Percentiles rank a stretch among this genome's conserved stretches.
Conservation (phyloP, 169 alveolate genomes). For the Eimeria falciformis region DNA sequence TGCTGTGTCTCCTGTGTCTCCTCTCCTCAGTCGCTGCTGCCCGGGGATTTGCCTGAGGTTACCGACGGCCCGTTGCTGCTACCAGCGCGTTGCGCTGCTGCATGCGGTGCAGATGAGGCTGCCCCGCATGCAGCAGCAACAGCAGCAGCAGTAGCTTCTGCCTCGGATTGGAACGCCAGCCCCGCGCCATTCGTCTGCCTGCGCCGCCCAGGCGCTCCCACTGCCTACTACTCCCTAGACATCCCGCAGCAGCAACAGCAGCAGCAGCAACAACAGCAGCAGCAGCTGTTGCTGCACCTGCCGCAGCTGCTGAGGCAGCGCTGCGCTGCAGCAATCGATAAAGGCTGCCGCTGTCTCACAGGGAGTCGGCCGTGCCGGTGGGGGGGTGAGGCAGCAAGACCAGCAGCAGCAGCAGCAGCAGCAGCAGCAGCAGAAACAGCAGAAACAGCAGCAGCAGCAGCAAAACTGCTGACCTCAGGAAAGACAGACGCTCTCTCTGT, state of each 20-base stretch:
- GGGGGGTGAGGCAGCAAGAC: not conserved
- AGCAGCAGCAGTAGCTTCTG: not conserved
- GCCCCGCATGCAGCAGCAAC: not conserved
- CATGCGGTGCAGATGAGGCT: not conserved
- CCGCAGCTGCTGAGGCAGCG: not conserved
- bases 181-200: not conserved
- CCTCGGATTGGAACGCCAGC: not conserved
- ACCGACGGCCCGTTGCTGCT: not conserved
- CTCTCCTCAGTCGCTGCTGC: not conserved
- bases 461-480: not conserved
- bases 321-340: not conserved
- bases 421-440: not conserved
- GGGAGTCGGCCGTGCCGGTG: not conserved
- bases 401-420: not conserved
- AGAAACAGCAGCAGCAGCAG: slow-evolving; percentile 18
- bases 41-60: not conserved
- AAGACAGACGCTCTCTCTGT: not conserved
- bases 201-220: not conserved
- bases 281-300: not conserved
- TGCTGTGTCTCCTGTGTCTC: not conserved
- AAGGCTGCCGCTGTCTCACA: not conserved
- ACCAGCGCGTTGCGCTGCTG: not conserved
- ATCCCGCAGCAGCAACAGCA: not conserved
- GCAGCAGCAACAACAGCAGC: not conserved
- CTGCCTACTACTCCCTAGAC: not conserved